Conservation (phyloP, 805 yeast species). For the Helenozyma baotianmanensis region DNA sequence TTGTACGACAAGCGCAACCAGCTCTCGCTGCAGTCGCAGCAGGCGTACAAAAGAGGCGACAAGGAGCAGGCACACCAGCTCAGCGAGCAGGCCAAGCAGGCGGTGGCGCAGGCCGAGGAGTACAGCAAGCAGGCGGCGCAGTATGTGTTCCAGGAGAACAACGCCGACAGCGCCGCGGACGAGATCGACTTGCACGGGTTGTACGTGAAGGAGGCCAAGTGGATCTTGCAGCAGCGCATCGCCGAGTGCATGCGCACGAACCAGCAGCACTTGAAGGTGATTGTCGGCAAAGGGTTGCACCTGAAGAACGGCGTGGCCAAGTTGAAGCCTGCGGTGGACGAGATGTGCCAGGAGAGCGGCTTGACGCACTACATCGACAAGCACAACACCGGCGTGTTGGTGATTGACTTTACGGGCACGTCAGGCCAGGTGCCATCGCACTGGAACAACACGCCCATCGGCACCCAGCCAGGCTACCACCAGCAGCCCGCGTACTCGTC, state of each 20-base stretch:
- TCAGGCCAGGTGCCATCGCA: conserved; percentile 27
- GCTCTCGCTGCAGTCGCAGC: conserved; percentile 64
- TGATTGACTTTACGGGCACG: conserved; percentile 50
- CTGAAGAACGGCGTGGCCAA: conserved; percentile 80
- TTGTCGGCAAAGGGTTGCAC: conserved; percentile 92
- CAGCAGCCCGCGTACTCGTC: conserved; percentile 16
- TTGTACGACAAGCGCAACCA: conserved; percentile 55
- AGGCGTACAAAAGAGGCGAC: conserved; percentile 73
- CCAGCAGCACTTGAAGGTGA: conserved; percentile 66
- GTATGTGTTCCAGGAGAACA: conserved; percentile 82
- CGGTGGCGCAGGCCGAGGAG: conserved; percentile 56
- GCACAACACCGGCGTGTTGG: conserved; percentile 75
- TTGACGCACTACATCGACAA: conserved; percentile 59
- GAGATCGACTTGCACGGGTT: conserved; percentile 94
- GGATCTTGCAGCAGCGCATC: conserved; percentile 68
- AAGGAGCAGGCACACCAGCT: conserved; percentile 66
- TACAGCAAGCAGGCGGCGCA: conserved; percentile 82
- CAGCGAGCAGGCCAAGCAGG: conserved; percentile 63
- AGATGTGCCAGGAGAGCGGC: conserved; percentile 62
- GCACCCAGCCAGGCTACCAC: conserved; percentile 18
- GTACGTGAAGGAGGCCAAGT: conserved; percentile 83
- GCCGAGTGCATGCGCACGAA: conserved; percentile 55
- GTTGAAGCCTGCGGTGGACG: conserved; percentile 83
- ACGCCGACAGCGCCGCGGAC: conserved; percentile 75
- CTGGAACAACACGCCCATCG: conserved; percentile 21